Percentiles rank a stretch among this genome's conserved stretches.
phyloP scores from a whole-genome alignment of 371 early-diverging fungal genomes.

The Mortierella sp. region DNA sequence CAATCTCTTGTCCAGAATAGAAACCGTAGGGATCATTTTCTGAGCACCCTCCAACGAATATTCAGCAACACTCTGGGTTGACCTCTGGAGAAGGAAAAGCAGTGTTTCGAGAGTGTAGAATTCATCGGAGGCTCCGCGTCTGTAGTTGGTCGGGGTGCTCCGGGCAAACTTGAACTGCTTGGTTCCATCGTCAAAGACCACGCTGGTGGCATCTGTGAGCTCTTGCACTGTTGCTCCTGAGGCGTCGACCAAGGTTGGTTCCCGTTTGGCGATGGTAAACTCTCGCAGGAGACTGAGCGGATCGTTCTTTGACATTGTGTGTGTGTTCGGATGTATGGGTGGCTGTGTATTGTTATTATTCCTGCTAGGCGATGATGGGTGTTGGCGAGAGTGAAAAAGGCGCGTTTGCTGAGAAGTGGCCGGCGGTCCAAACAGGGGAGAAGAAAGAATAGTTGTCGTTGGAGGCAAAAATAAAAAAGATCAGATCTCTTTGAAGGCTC shows the following conservation, averaged over 20 bases:
- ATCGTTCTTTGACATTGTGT: slow-evolving; percentile 52
- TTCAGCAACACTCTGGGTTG: slow-evolving; percentile 74
- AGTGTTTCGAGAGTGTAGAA: slow-evolving; percentile 83
- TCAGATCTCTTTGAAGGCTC: not conserved
- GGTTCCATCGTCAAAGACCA: slow-evolving; percentile 66
- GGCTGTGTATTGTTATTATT: not conserved
- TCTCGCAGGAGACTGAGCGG: slow-evolving; percentile 75
- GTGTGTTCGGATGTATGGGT: not conserved
- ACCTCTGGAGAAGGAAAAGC: slow-evolving; percentile 78
- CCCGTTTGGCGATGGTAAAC: slow-evolving; percentile 69
- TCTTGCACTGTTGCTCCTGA: slow-evolving; percentile 62
- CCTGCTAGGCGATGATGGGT: not conserved
- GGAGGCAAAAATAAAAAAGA: not conserved
- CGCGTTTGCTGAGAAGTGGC: not conserved
- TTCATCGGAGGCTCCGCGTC: slow-evolving; percentile 69
- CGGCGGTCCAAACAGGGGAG: not conserved
- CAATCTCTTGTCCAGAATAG: slow-evolving; percentile 78
- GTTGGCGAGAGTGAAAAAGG: not conserved
- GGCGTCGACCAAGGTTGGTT: slow-evolving; percentile 64
- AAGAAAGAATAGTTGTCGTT: not conserved
- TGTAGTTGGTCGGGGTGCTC: slow-evolving; percentile 70
- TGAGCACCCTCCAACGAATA: slow-evolving; percentile 78
- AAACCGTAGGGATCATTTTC: slow-evolving; percentile 75
- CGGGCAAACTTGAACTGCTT: slow-evolving; percentile 66
- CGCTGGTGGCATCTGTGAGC: slow-evolving; percentile 68